A percentile compares a stretch with the other conserved stretches of the same genome.
phyloP scores from a whole-genome alignment of 2,329 filamentous ascomycete genomes.

The Calonectria ilicicola region DNA sequence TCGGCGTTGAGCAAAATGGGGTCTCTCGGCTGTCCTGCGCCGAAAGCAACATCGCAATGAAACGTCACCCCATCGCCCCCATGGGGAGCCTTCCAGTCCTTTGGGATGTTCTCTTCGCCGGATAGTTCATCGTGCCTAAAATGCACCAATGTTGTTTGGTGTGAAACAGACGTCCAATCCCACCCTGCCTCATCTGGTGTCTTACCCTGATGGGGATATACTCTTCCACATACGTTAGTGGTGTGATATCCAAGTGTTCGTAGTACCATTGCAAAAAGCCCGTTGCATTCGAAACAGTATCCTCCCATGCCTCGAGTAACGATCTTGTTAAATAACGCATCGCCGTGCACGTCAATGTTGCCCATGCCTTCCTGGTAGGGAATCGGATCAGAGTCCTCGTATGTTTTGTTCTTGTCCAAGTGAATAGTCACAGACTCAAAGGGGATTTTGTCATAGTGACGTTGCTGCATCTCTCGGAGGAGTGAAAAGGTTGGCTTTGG shows the following conservation, averaged over 20 bases:
- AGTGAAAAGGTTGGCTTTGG: conserved; percentile 8
- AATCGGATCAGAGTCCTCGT: conserved; percentile 3
- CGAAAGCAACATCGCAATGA: conserved; percentile 11
- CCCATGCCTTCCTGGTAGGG: conserved; percentile 11
- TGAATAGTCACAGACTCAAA: conserved; percentile 10
- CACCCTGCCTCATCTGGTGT: neutral
- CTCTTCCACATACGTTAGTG: neutral
- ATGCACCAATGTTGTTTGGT: conserved; percentile 7
- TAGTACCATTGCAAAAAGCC: conserved; percentile 1
- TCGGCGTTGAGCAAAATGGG: conserved; percentile 2
- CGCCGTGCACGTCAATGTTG: neutral
- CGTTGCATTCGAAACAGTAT: conserved; percentile 11
- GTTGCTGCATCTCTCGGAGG: conserved; percentile 11
- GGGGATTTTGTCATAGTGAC: conserved; percentile 6
- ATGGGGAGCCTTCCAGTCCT: neutral
- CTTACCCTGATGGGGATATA: neutral
- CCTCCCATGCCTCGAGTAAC: conserved; percentile 16
- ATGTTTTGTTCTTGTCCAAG: neutral
- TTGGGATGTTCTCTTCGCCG: neutral
- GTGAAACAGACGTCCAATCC: neutral
- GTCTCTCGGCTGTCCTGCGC: conserved; percentile 3
- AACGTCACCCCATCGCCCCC: neutral
- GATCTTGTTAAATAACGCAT: conserved; percentile 14
- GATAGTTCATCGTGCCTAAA: neutral
- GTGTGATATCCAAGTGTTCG: conserved; percentile 1